A percentile compares a stretch with the other conserved stretches of the same genome.
These are phyloP conservation scores for Russula sp. DNA, from an alignment of 768 basidiomycete genomes.

Conservation along the genomic window DNA sequence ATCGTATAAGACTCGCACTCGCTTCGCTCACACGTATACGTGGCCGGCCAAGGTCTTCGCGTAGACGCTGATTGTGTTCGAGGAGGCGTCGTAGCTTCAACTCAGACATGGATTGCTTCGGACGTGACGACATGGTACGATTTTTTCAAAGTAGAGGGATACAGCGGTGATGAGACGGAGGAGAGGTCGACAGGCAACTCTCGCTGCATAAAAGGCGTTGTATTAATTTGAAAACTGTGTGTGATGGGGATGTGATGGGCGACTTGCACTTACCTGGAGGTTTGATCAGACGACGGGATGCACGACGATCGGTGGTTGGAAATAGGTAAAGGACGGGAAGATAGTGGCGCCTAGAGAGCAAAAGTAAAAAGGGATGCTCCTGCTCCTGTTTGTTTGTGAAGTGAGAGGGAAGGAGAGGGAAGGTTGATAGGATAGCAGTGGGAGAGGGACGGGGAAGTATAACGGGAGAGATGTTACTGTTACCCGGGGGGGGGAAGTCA, in stretches of 20 bases:
- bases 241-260: background rate
- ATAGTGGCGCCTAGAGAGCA: background rate
- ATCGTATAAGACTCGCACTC: slow-evolving; percentile 60
- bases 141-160: slow-evolving; percentile 17
- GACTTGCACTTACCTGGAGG: background rate
- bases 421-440: background rate
- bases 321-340: slow-evolving; percentile 4
- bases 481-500: background rate
- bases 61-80: slow-evolving; percentile 68
- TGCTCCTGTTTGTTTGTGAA: background rate
- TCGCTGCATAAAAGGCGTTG: background rate
- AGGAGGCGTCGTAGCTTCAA: slow-evolving; percentile 71
- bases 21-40: slow-evolving; percentile 71
- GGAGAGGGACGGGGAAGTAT: background rate
- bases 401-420: slow-evolving; percentile 1
- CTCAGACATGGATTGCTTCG: slow-evolving; percentile 73
- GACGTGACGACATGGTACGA: slow-evolving; percentile 49
- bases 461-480: background rate
- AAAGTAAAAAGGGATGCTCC: background rate
- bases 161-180: background rate
- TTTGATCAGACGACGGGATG: slow-evolving; percentile 9
- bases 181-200: background rate
- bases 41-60: slow-evolving; percentile 67
- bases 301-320: slow-evolving; percentile 5
- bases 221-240: background rate